Base-by-base conservation (phyloP, 805 yeast genomes). In the Pichia heedii region DNA sequence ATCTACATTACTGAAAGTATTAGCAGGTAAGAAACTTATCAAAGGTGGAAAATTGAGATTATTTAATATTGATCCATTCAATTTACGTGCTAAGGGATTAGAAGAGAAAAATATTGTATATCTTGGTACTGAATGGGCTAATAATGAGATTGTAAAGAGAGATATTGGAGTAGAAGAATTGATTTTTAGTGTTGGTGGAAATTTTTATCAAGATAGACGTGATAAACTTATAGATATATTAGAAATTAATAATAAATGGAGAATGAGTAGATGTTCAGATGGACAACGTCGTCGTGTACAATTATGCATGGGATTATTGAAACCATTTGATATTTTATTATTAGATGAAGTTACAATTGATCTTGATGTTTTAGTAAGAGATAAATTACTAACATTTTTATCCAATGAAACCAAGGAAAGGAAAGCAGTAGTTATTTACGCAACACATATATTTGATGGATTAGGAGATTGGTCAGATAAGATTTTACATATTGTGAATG, bases 331-430 rank as follows among this genome's bases (percentile, higher is more conserved):
- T 48, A 70, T 88, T 19, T 66, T 93, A 27, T 66, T 93, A n/a
- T 68, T 93, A 39, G 98, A 93, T 60, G 98, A 93, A 61, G 97
- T 93, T 33, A 93, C 98, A 0, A 96, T 93, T 22, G 98, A 93
- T 61, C 70, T 93, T 52, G 98, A 93, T 58, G 98, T 93, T 7
- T 70, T 93, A 39, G 97, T 89, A 2, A 72, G 98, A 53, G 76
- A 79, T 29, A 71, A 86, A 43, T 66, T 93, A 40, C 66, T 93
- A 49, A 67, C 71, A 1, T 93, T 85, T 58, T 67, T 93, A 53
- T 73, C 71, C 50, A 56, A 63, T n/a, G 98, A 93, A 59, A 86
- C 96, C 5, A 68, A 66, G 39, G 57, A 66, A 0, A 70, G 97
- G 46, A 63, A 72, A 18, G 79, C 94, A 48, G 78, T 88, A 39